Base-by-base conservation (phyloP, 257 asterid species). In the Penstemon newberryi region DNA sequence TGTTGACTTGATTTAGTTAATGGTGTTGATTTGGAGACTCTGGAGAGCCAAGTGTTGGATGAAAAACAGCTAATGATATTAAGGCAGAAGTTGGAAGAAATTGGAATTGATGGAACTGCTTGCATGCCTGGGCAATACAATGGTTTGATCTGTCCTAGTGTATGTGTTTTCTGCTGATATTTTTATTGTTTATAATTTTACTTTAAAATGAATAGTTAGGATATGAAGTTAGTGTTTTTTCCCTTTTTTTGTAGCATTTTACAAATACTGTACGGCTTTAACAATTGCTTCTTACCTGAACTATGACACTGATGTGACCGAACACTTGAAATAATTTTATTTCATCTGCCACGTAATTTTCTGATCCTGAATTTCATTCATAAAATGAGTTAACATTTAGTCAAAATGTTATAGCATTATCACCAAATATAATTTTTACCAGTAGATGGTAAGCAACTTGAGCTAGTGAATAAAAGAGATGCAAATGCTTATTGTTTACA, bases 51-150 rank as follows among this genome's bases (percentile, higher is more conserved):
- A 15, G 65, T 59, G 49, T 57, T 69, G 49, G 86, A 80, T 76
- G 56, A 77, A 0, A 75, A 68, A 3, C 73, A 67, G 37, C 75
- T 85, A 66, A 66, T 19, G 74, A 41, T 69, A 37, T 60, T 93
- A 71, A 83, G 68, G 70, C 67, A 69, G 69, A 93, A 88, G 74
- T 75, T 93, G 71, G 78, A 71, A 43, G 75, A 66, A 73, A 55
- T 86, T 63, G 97, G 97, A 42, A 77, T 93, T 15, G 81, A 85
- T 66, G 72, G 52, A 37, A 49, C 46, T 72, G 66, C 74, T 54
- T 79, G 74, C 75, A 79, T 6, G 75, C 94, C 97, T 0, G 99
- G 99, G 38, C 99, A 88, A 65, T 65, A 85, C 77, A 38, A 59
- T 65, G 69, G 75, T 52, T 73, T 90, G 75, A 54, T 72, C 62